These are phyloP conservation scores for Parathielavia hyrcaniae DNA, from an alignment of 495 filamentous ascomycete genomes.

Conservation along the genomic window DNA sequence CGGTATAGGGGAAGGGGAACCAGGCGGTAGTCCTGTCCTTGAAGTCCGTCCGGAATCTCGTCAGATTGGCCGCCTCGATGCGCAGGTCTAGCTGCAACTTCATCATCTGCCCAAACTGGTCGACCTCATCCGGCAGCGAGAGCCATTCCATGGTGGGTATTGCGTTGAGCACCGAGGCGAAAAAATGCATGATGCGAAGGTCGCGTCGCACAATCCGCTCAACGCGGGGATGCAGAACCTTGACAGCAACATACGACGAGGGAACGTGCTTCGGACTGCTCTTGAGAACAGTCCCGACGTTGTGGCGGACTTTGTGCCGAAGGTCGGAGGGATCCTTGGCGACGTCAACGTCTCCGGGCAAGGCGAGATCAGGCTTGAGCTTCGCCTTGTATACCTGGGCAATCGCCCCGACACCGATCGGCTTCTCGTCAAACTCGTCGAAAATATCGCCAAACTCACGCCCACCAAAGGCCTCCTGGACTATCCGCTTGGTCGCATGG, in stretches of 20 bases:
- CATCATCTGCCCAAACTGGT: slow-evolving; percentile 98
- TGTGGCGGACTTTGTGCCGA: slow-evolving; percentile 62
- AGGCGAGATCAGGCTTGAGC: slow-evolving; percentile 71
- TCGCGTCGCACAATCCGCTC: slow-evolving; percentile 85
- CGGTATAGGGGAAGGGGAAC: slow-evolving; percentile 90
- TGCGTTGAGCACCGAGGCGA: slow-evolving; percentile 74
- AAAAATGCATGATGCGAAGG: slow-evolving; percentile 88
- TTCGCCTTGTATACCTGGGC: slow-evolving; percentile 98
- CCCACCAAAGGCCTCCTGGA: slow-evolving; percentile 74
- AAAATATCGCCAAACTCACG: slow-evolving; percentile 85
- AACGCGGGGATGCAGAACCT: slow-evolving; percentile 88
- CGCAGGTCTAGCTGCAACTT: slow-evolving; percentile 88
- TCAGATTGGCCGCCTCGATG: slow-evolving; percentile 88
- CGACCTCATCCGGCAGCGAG: slow-evolving; percentile 89
- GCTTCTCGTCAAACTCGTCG: slow-evolving; percentile 87
- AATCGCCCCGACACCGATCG: slow-evolving; percentile 91
- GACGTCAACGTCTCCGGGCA: slow-evolving; percentile 53
- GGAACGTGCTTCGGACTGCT: slow-evolving; percentile 77
- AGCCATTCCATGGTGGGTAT: slow-evolving; percentile 98
- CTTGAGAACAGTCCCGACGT: slow-evolving; percentile 81
- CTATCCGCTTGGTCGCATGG: slow-evolving; percentile 67
- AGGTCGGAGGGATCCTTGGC: slow-evolving; percentile 49
- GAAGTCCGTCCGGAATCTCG: slow-evolving; percentile 86
- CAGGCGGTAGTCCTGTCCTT: slow-evolving; percentile 81
- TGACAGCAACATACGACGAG: slow-evolving; percentile 90